Conservation (phyloP, 202 grass and related monocot genomes). For the Setaria italica region DNA sequence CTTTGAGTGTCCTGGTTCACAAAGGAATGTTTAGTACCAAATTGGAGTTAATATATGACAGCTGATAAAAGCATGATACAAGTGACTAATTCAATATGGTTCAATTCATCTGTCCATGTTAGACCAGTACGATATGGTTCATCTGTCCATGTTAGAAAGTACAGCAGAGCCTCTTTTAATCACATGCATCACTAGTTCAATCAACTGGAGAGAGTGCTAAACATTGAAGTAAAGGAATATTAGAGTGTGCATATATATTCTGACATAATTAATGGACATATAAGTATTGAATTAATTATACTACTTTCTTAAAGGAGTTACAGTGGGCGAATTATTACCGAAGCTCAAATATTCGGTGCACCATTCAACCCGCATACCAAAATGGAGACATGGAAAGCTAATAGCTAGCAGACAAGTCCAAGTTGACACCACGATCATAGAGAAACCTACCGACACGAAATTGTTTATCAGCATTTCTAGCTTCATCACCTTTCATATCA, state of each 20-base stretch:
- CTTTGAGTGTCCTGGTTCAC: constrained; percentile 39
- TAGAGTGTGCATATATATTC: not conserved
- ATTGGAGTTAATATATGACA: constrained; percentile 33
- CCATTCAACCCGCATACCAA: constrained; percentile 40
- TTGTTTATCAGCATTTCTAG: constrained; percentile 40
- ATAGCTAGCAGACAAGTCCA: constrained; percentile 3
- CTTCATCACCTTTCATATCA: constrained; percentile 66
- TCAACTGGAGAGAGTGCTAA: constrained; percentile 28
- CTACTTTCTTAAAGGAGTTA: constrained; percentile 4
- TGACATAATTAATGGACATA: not conserved
- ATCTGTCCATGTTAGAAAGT: constrained; percentile 40
- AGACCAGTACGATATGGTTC: constrained; percentile 36
- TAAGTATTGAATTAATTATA: not conserved
- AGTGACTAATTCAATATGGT: constrained; percentile 25
- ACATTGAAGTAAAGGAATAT: not conserved
- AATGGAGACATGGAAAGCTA: constrained; percentile 38
- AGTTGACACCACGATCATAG: constrained; percentile 47
- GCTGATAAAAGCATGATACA: constrained; percentile 33
- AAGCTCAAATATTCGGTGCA: constrained; percentile 36
- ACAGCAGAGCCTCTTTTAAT: constrained; percentile 18
- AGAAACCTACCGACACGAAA: constrained; percentile 50
- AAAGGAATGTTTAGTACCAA: constrained; percentile 45
- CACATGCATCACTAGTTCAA: constrained; percentile 33
- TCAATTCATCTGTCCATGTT: constrained; percentile 38
- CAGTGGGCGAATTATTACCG: constrained; percentile 35